Percentiles rank a stretch among this genome's conserved stretches.
phyloP scores from a whole-genome alignment of 2,329 filamentous ascomycete genomes.

The Pyrenophora graminea region DNA sequence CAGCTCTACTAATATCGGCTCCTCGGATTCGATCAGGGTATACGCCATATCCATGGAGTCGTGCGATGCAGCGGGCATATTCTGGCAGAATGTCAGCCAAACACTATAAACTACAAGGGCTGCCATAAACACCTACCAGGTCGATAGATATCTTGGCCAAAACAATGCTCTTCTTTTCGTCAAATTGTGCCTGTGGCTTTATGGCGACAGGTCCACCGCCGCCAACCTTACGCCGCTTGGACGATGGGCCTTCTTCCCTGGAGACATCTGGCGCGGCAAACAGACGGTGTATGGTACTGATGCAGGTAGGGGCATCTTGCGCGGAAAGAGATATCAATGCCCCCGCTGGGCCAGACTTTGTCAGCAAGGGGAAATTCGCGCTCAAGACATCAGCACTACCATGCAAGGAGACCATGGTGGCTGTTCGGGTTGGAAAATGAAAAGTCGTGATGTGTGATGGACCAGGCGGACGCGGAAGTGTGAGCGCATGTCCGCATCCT shows the following conservation, averaged over 20 bases:
- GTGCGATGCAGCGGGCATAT: slow-evolving; percentile 1
- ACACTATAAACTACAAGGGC: not conserved
- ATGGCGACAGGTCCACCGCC: slow-evolving; percentile 1
- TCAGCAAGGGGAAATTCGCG: not conserved
- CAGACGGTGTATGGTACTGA: slow-evolving; percentile 18
- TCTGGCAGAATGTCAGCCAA: slow-evolving; percentile 13
- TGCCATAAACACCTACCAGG: slow-evolving; percentile 26
- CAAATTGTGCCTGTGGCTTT: slow-evolving; percentile 8
- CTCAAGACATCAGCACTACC: slow-evolving; percentile 22
- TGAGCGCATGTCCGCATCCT: slow-evolving; percentile 9
- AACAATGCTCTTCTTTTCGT: slow-evolving; percentile 31
- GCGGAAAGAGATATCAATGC: slow-evolving; percentile 4
- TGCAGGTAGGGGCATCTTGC: slow-evolving; percentile 16
- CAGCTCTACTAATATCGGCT: slow-evolving; percentile 24
- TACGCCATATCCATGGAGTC: not conserved
- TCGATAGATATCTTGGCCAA: slow-evolving; percentile 33
- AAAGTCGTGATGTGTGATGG: not conserved
- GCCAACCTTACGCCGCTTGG: slow-evolving; percentile 37
- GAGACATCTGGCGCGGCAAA: slow-evolving; percentile 17
- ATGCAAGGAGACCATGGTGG: slow-evolving; percentile 26
- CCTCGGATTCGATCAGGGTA: not conserved
- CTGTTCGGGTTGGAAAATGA: not conserved
- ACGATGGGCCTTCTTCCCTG: slow-evolving; percentile 20
- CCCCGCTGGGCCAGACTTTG: not conserved
- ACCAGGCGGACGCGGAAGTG: slow-evolving; percentile 13